These are phyloP conservation scores for Teunomyces kruisii DNA, from an alignment of 805 yeast genomes.

Conservation along the genomic window DNA sequence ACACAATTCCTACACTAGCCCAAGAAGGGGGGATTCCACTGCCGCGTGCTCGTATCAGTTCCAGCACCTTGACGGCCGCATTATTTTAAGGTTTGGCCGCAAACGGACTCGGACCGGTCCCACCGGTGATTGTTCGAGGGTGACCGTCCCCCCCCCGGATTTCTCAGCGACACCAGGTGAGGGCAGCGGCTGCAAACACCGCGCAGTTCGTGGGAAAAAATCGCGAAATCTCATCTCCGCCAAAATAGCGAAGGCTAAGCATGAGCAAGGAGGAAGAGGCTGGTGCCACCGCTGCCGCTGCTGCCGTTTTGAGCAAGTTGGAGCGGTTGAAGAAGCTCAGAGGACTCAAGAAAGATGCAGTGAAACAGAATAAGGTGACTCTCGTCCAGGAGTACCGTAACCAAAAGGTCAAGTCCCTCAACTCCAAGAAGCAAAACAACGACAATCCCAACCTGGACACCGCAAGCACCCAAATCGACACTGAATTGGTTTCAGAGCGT, in stretches of 20 bases:
- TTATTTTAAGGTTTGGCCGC: too few relatives aligned
- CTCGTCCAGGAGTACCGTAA: conserved; percentile 15
- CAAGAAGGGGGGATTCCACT: too few relatives aligned
- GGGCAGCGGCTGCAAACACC: neutral
- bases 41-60: too few relatives aligned
- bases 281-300: neutral
- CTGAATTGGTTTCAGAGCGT: conserved; percentile 5
- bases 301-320: neutral
- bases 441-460: neutral
- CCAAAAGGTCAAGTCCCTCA: conserved; percentile 22
- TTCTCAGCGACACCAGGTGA: too few relatives aligned
- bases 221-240: neutral
- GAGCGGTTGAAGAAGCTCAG: conserved; percentile 15
- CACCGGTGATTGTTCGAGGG: too few relatives aligned
- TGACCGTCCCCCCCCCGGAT: neutral
- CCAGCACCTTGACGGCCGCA: too few relatives aligned
- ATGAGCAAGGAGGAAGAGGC: neutral
- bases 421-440: conserved; percentile 36
- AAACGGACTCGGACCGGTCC: too few relatives aligned
- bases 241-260: neutral
- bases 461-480: neutral
- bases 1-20: too few relatives aligned
- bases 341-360: conserved; percentile 15
- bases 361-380: conserved; percentile 17
- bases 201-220: neutral